Percentiles rank a stretch among this genome's conserved stretches.
Evolutionary conservation across 306 rosid genomes (phyloP).

Genomic region (Astragalus glycyphyllos): DNA sequence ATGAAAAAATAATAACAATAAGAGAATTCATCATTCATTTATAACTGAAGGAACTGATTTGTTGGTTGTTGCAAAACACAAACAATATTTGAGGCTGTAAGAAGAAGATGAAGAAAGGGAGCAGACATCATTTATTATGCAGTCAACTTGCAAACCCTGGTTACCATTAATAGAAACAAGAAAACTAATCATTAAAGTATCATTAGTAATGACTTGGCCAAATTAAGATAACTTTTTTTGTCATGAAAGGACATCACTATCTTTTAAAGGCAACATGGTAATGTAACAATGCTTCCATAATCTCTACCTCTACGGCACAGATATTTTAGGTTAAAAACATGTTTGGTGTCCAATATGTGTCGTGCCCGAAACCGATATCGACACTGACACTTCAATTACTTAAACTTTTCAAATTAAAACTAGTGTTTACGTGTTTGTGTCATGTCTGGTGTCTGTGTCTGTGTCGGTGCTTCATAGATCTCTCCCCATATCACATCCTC

Average conservation of each 20-base stretch:
- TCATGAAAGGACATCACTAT: constrained; percentile 49
- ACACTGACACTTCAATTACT: too few relatives aligned
- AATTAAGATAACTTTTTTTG: constrained; percentile 47
- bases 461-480: neutral
- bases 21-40: neutral
- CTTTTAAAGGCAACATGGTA: constrained; percentile 44
- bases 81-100: neutral
- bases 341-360: too few relatives aligned
- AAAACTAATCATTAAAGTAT: constrained; percentile 43
- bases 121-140: constrained; percentile 40
- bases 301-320: too few relatives aligned
- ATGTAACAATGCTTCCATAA: constrained; percentile 39
- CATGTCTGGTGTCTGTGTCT: too few relatives aligned
- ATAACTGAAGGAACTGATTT: constrained; percentile 4
- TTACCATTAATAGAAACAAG: constrained; percentile 43
- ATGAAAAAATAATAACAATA: neutral
- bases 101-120: constrained; percentile 34
- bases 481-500: constrained; percentile 40
- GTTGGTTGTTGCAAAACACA: constrained; percentile 43
- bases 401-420: too few relatives aligned
- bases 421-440: too few relatives aligned
- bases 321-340: neutral
- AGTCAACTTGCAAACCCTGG: constrained; percentile 36
- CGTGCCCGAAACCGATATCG: too few relatives aligned
- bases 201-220: constrained; percentile 43